Evolutionary conservation across 768 basidiomycete species (phyloP).

Genomic region (Tylopilus sp.): DNA sequence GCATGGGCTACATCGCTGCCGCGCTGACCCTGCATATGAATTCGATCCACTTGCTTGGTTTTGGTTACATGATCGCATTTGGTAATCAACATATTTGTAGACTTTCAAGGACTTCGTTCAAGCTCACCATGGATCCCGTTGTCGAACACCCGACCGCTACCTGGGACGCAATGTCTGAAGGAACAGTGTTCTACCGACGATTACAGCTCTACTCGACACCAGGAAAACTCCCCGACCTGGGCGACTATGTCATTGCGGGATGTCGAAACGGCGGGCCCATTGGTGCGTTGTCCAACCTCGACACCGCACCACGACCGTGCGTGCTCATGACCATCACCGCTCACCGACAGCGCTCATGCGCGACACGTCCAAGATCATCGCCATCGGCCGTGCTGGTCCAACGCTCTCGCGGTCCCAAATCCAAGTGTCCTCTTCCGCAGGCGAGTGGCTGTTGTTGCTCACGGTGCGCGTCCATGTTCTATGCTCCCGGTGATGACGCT

Average conservation of each 20-base stretch:
- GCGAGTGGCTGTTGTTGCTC: constrained; percentile 63
- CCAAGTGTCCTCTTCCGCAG: constrained; percentile 83
- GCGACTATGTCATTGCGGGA: constrained; percentile 76
- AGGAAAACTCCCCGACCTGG: constrained; percentile 74
- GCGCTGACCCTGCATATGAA: no score
- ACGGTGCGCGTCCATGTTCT: constrained; percentile 57
- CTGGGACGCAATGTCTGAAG: constrained; percentile 92
- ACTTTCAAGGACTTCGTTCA: background rate
- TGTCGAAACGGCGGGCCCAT: constrained; percentile 88
- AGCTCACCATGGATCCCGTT: constrained; percentile 32
- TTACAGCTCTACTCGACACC: constrained; percentile 81
- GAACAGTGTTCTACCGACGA: constrained; percentile 82
- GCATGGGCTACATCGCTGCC: background rate
- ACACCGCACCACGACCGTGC: background rate
- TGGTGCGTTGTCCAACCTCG: constrained; percentile 44
- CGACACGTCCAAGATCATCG: constrained; percentile 75
- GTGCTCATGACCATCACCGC: background rate
- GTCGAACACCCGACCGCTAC: constrained; percentile 70
- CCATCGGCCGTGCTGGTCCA: constrained; percentile 56
- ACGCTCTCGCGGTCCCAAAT: constrained; percentile 75
- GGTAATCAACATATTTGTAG: background rate
- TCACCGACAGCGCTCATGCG: constrained; percentile 74
- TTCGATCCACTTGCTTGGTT: no score
- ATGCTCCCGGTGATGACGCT: background rate
- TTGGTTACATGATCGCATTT: background rate